phyloP scores from a whole-genome alignment of 371 early-diverging fungal species.

The Actinomortierella wolfii region DNA sequence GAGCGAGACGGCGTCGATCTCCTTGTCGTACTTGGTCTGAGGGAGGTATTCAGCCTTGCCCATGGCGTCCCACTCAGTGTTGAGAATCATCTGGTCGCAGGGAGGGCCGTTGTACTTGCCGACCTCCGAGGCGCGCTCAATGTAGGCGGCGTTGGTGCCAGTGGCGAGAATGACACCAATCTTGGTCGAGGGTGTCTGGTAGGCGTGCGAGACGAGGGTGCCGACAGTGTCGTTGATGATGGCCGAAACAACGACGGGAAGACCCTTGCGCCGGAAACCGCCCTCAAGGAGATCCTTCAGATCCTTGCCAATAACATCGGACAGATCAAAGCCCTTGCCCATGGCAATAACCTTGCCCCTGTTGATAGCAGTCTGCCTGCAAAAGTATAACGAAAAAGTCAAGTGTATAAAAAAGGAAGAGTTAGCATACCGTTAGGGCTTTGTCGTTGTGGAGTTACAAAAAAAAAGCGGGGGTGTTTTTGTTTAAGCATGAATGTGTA shows the following conservation, averaged over 20 bases:
- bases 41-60: conserved; percentile 83
- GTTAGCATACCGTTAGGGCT: background rate
- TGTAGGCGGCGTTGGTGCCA: conserved; percentile 94
- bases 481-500: too few relatives aligned
- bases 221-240: conserved; percentile 96
- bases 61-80: conserved; percentile 85
- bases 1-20: conserved; percentile 74
- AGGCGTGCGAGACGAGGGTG: conserved; percentile 88
- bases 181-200: conserved; percentile 80
- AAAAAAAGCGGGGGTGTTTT: background rate
- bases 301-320: conserved; percentile 80
- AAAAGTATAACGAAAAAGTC: background rate
- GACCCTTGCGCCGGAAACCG: conserved; percentile 75
- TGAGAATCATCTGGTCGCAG: conserved; percentile 82
- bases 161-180: conserved; percentile 93
- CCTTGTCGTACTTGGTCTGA: conserved; percentile 81
- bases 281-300: conserved; percentile 77
- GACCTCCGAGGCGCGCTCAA: conserved; percentile 72
- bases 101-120: conserved; percentile 59
- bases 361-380: conserved; percentile 76
- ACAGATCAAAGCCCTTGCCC: conserved; percentile 89
- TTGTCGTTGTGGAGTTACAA: background rate
- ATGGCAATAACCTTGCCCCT: conserved; percentile 80
- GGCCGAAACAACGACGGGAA: conserved; percentile 79
- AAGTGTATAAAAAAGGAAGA: background rate